A percentile compares a stretch with the other conserved stretches of the same genome.
These are phyloP conservation scores for Stellera chamaejasme DNA, from an alignment of 345 rosid genomes.

Conservation along the genomic window DNA sequence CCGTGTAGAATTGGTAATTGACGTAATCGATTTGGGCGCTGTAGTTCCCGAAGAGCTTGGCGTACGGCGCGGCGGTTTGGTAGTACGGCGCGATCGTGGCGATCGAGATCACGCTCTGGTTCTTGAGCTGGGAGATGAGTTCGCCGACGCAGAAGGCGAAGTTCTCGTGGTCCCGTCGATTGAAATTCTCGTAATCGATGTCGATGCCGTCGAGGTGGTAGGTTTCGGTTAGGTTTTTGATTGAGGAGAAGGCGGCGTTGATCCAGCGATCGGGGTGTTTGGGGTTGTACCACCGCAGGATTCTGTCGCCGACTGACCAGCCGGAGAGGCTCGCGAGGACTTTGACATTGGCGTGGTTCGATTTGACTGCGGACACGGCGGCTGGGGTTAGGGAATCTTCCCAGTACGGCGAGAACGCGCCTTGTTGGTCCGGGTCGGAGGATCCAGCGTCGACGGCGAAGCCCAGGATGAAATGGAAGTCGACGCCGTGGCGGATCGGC, in stretches of 20 bases:
- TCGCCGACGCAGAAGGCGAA: slow-evolving; percentile 45
- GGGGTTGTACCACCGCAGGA: slow-evolving; percentile 40
- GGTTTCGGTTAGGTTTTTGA: slow-evolving; percentile 17
- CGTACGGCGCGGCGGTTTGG: slow-evolving; percentile 20
- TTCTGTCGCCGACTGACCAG: slow-evolving; percentile 36
- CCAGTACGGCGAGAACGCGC: slow-evolving; percentile 39
- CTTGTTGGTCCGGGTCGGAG: slow-evolving; percentile 32
- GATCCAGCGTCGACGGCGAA: slow-evolving; percentile 45
- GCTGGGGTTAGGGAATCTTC: slow-evolving; percentile 24
- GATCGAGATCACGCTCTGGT: slow-evolving; percentile 22
- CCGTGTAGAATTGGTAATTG: slow-evolving; percentile 49
- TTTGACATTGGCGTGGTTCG: slow-evolving; percentile 29
- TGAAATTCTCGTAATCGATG: slow-evolving; percentile 48
- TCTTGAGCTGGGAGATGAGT: slow-evolving; percentile 34
- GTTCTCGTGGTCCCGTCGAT: background rate
- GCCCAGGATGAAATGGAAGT: slow-evolving; percentile 43
- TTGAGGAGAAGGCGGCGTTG: slow-evolving; percentile 35
- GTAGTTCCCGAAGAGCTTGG: slow-evolving; percentile 23
- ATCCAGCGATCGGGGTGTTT: slow-evolving; percentile 27
- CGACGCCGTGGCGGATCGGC: slow-evolving; percentile 26
- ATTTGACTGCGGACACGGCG: slow-evolving; percentile 23
- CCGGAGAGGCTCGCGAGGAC: slow-evolving; percentile 45
- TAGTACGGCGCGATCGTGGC: slow-evolving; percentile 44
- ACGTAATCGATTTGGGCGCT: slow-evolving; percentile 35
- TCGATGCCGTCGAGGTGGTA: slow-evolving; percentile 55